Percentiles rank a stretch among this genome's conserved stretches.
These are phyloP conservation scores for Nakaseomyces uthaithaninus DNA, from an alignment of 1,139 yeast species.

Conservation along the genomic window DNA sequence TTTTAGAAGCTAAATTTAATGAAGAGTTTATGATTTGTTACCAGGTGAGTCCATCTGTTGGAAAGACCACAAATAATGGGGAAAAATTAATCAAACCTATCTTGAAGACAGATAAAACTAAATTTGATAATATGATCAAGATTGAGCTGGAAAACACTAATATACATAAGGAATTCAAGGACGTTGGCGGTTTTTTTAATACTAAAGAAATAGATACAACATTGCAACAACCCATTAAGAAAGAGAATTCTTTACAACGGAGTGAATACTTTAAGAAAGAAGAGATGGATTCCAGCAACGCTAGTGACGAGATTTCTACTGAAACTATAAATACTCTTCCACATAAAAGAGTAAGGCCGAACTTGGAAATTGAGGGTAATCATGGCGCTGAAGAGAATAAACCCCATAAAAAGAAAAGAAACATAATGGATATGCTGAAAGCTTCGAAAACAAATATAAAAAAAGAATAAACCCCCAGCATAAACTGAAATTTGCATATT, in stretches of 20 bases:
- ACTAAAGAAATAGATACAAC: slow-evolving; percentile 6
- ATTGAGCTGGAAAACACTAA: slow-evolving; percentile 6
- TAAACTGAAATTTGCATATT: too few relatives aligned
- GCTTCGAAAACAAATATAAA: slow-evolving; percentile 2
- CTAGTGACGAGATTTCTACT: neutral
- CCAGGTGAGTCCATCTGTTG: slow-evolving; percentile 56
- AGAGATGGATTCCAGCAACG: neutral
- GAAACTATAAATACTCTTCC: neutral
- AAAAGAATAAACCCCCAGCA: too few relatives aligned
- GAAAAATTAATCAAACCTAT: slow-evolving; percentile 39
- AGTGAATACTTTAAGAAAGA: slow-evolving; percentile 9
- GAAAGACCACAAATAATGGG: slow-evolving; percentile 48
- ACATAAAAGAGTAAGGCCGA: neutral
- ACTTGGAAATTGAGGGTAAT: too few relatives aligned
- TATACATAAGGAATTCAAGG: slow-evolving; percentile 1
- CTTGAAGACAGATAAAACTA: slow-evolving; percentile 21
- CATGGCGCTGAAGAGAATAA: neutral
- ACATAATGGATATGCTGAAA: slow-evolving; percentile 11
- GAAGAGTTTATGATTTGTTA: slow-evolving; percentile 40
- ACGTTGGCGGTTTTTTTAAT: neutral
- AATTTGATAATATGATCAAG: slow-evolving; percentile 6
- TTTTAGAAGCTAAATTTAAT: slow-evolving; percentile 38
- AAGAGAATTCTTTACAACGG: too few relatives aligned
- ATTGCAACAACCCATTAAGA: neutral
- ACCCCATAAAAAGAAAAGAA: slow-evolving; percentile 7